Base-by-base conservation (phyloP, 1,284 basidiomycete genomes). In the Cutaneotrichosporon mucoides region DNA sequence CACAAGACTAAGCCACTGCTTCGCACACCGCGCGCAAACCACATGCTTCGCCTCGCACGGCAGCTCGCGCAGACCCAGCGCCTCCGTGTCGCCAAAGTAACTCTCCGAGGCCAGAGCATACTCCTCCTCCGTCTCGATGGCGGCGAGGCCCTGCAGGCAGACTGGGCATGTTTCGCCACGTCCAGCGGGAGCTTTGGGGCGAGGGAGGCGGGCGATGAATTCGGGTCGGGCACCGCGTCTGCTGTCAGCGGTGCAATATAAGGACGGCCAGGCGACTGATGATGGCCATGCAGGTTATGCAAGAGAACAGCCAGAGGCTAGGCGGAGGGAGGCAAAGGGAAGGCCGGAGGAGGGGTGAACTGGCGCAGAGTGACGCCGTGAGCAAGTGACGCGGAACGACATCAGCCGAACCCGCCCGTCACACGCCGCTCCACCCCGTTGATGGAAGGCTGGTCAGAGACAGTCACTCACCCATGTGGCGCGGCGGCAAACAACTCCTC, bases 101-200 rank as follows among this genome's bases (percentile, higher is more conserved):
- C 34, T 34, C 41, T 67, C 65, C 12, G 55, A 55, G 33, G 65
- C 63, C 16, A 62, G 65, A 10, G 65, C 65, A 41, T 67, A 67
- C 56, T 67, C 65, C 36, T 67, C 60, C 56, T 67, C 65, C 10
- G 65, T 67, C 51, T 55, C 53, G 51, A 67, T 61, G 3, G 60
- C 34, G 7, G 44, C 63, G 6, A 62, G 59, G 5, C 40, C 34
- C 53, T 65, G 59, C 37, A 67, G 57, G 53, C 65, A 67, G 12
- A 67, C 61, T 34, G 65, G 65, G 44, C 65, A 67, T 10, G 38
- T 12, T 15, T 43, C 55, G 48, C 55, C 24, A 49, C 5, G 10
- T 35, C 48, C 33, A 16, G 13, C 15, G 38, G 38, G 24, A 24
- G 24, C 24, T 15, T 43, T 42, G 3, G 63, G 56, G n/a, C 59